Base-by-base conservation (phyloP, 768 basidiomycete species). In the Auriscalpium orientale region DNA sequence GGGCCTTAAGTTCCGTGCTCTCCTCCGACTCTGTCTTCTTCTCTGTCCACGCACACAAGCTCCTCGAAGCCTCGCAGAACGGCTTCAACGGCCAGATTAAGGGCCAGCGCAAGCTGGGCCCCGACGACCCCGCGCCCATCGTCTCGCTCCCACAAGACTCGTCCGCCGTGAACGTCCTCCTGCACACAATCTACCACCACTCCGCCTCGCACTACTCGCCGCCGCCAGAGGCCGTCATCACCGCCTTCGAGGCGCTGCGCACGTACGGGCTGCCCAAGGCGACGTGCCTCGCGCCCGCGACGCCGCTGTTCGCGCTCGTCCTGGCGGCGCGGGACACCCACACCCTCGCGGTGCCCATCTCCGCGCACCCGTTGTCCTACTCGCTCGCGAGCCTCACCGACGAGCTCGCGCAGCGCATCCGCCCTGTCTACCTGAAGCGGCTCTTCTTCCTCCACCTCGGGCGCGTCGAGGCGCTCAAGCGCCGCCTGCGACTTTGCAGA, bases 371-470 rank as follows among this genome's bases (percentile, higher is more conserved):
- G 40, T 78, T 92, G 51, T 83, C 85, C 2, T 86, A 84, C 65
- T 76, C 83, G 4, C 80, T 92, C 5, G 74, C 84, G 5, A 72
- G 79, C 0, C 70, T 93, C 47, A 82, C 85, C 3, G 91, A 93
- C 66, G 83, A 84, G 48, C 76, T 83, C 69, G 85, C 82, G 5
- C 73, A 77, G 48, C 76, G 74, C 45, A 91, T 92, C 51, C 89
- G 89, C 8, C 79, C 90, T 2, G 70, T 82, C 20, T 92, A 92
- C 64, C 72, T 92, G 59, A 90, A 89, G 63, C 82, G 86, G 35
- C 76, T 92, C 33, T 90, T 92, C 69, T 91, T 89, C 67, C 73
- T 92, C 22, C 91, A 92, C 63, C 84, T 90, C 63, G 89, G 90
- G 10, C 85, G 90, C 33, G 76, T 82, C 3, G 91, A 92, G 57